Percentiles rank a stretch among this genome's conserved stretches.
Evolutionary conservation across 2,329 filamentous ascomycete species (phyloP).

Genomic region (Leptographium procerum): DNA sequence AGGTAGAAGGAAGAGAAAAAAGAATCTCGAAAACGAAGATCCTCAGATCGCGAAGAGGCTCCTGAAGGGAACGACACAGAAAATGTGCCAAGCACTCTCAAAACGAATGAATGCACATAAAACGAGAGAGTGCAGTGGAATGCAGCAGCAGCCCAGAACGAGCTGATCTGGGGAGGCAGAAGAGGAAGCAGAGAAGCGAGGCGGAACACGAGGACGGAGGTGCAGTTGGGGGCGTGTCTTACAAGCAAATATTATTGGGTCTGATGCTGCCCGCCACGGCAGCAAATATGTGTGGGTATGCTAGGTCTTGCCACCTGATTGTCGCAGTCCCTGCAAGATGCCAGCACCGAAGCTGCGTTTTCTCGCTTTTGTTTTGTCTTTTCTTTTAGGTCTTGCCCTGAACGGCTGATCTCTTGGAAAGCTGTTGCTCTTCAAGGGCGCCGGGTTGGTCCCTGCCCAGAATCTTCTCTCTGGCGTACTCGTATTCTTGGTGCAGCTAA

Average conservation of each 20-base stretch:
- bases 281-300: conserved; percentile 2
- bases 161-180: neutral
- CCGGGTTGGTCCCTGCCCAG: neutral
- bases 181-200: neutral
- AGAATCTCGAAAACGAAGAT: neutral
- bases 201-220: neutral
- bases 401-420: neutral
- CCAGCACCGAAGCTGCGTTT: neutral
- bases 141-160: neutral
- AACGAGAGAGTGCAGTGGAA: neutral
- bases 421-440: neutral
- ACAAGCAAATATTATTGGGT: neutral
- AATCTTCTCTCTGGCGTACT: no score
- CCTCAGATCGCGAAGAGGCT: neutral
- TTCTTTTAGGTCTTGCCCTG: neutral
- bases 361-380: neutral
- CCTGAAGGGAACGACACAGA: neutral
- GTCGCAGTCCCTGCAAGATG: neutral
- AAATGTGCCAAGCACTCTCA: neutral
- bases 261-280: neutral
- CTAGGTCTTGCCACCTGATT: neutral
- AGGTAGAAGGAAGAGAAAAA: neutral
- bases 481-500: neutral
- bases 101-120: neutral
- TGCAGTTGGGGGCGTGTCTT: neutral